Evolutionary conservation across 345 rosid species (phyloP), one percentile per base, ranked within the genome.

Genomic region (Acer campestre): DNA sequence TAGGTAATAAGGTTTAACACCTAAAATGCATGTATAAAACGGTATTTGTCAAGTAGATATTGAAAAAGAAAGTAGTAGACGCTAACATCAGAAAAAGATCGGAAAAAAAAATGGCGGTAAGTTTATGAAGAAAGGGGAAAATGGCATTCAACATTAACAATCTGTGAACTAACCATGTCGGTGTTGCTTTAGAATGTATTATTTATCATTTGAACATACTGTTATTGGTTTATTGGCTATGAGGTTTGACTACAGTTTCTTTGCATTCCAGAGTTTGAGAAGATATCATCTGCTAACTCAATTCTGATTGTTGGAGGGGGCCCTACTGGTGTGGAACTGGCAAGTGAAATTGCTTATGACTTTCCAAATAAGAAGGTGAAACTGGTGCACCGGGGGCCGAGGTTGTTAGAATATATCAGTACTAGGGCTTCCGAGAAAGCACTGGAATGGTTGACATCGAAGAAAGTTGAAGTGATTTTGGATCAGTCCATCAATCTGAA

Each of bases 221-320:
- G 46, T 42, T 14, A 49, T 2, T 11, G 55, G 55, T 58, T 58
- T 58, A 13, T 58, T 58, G 25, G 18, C 23, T 75, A 55, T 42
- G 75, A 69, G 42, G 17, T 49, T 56, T 74, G 48, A 55, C 64
- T 72, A 49, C 29, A 51, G 13, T 62, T 14, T 61, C 35, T 64
- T 9, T 67, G 9, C 75, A 64, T 75, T 27, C 78, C 88, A 95
- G 98, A 92, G 38, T 80, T 81, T 77, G 87, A 93, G 58, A 93
- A 92, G 90, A 91, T 95, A 16, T 81, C 79, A 77, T 78, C 97
- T 65, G 90, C 98, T 23, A 61, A 20, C 55, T 95, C 97, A 22
- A 80, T 95, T 82, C 78, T 95, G 82, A 90, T 93, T n/a, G 83
- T 95, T 63, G 98, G 98, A 82, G 98, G 98, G 61, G 98, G 98